Base-by-base conservation (phyloP, 495 filamentous ascomycete genomes). In the Physcia stellaris region DNA sequence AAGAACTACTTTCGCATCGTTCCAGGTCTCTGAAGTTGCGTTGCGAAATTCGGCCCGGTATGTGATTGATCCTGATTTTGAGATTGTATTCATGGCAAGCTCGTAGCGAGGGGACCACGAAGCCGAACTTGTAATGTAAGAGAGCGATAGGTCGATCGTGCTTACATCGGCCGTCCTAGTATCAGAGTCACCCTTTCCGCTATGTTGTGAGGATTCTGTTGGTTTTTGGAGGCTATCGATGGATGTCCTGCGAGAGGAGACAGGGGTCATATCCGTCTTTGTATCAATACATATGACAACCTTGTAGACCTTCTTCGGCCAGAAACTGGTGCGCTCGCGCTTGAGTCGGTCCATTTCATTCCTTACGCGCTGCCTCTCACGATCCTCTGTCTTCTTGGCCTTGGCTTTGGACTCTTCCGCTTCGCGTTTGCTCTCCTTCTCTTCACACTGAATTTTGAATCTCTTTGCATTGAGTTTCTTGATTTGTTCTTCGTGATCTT, bases 21-120 rank as follows among this genome's bases (percentile, higher is more conserved):
- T 57, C 79, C 79, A 84, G 7, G 67, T 73, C 56, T 84, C 79
- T 0, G 71, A 73, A 0, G 74, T 78, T 36, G 59, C 56, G 48
- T 84, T 83, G 22, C 60, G 63, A 43, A 79, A 67, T 40, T 74
- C 70, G 2, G 79, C 79, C 31, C 72, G 67, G 48, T 82, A 83
- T 29, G 67, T 63, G 19, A 83, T 60, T 13, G 55, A 45, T 1
- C 66, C 78, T 1, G 69, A 62, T 15, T 66, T 67, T 2, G 59
- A 54, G 0, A 64, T 62, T 7, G 79, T 75, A 31, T 70, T 70
- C 30, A 84, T 62, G 13, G 56, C 60, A 28, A 83, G 50, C 46
- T 83, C 75, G 50, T 83, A 84, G 27, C 69, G 71, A 6, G 79
- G 73, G 2, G 59, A 57, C 79, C 79, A 83, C 30, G 55, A 73